phyloP scores from a whole-genome alignment of 495 filamentous ascomycete genomes.

The Podospora appendiculata region DNA sequence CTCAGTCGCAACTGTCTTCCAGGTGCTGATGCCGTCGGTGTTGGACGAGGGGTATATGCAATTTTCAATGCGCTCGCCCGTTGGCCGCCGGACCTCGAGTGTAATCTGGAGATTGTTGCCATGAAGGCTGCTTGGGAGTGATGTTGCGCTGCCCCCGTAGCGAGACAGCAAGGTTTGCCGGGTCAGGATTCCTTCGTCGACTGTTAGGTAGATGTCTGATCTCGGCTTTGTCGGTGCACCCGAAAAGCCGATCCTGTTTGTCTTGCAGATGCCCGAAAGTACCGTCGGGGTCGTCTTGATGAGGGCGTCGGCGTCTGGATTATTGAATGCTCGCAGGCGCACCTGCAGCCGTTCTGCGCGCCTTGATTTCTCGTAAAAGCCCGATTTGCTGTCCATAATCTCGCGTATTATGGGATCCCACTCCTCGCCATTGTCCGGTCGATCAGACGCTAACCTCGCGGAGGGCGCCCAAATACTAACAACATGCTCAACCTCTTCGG shows the following conservation, averaged over 20 bases:
- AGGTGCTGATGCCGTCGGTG: conserved; percentile 62
- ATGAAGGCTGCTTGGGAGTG: conserved; percentile 51
- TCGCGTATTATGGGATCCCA: conserved; percentile 73
- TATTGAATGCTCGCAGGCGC: conserved; percentile 65
- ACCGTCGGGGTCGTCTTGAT: conserved; percentile 83
- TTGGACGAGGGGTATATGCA: conserved; percentile 87
- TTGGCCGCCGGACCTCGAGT: conserved; percentile 71
- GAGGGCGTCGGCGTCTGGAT: conserved; percentile 67
- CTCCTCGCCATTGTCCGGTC: conserved; percentile 50
- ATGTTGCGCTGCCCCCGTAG: conserved; percentile 65
- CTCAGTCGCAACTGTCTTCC: conserved; percentile 76
- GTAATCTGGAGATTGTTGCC: conserved; percentile 80
- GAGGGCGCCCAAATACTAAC: conserved; percentile 72
- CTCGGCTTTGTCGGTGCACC: conserved; percentile 79
- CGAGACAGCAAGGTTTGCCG: conserved; percentile 73
- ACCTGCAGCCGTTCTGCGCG: conserved; percentile 67
- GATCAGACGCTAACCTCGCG: conserved; percentile 33
- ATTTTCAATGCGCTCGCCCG: conserved; percentile 73
- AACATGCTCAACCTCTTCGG: conserved; percentile 66
- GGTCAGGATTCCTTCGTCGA: conserved; percentile 67
- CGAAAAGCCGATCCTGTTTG: conserved; percentile 88
- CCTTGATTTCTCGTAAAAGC: conserved; percentile 63
- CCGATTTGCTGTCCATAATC: conserved; percentile 62
- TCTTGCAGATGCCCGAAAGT: conserved; percentile 70
- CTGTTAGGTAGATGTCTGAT: conserved; percentile 89